Base-by-base conservation (phyloP, 352 stramenopile genomes). In the Phytophthora capsici region DNA sequence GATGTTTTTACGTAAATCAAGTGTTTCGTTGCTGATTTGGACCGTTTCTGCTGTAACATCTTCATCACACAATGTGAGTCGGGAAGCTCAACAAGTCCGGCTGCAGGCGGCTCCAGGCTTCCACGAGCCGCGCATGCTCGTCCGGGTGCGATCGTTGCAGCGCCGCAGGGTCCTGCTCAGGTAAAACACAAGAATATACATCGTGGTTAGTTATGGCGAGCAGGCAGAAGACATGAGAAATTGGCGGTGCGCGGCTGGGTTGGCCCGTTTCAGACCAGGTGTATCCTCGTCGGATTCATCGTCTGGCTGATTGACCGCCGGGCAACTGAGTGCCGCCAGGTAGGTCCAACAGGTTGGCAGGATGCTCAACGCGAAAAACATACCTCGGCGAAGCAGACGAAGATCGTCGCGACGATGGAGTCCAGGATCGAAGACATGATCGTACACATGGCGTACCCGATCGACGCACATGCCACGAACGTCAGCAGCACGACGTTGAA, bases 341-440 rank as follows among this genome's bases (percentile, higher is more conserved):
- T 22, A n/a, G 13, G 36, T 19, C 60, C 54, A 34, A 5, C 30
- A 75, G 37, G 19, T 51, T 66, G 43, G 57, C 48, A 63, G 2
- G 6, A 44, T 40, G n/a, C n/a, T 30, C 14, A 17, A 38, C 37
- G 49, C 48, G 23, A 36, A 64, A n/a, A 41, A 81, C 79, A 48
- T 61, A 95, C 87, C 80, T 92, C 83, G 14, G 88, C 88, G 66
- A 96, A 94, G 69, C 88, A 94, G 23, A 96, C 86, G 56, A 93
- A 96, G 59, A 96, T 90, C 19, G 88, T 96, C 26, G 84, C 72
- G 14, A 96, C 88, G 47, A 93, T 89, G 36, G 80, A 92, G 66
- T 96, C 88, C 37, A 96, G 63, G 25, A 94, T 82, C 7, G 86
- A 91, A 46, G 86, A 94, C 56, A 94, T 78, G 56, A 93, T 89